phyloP scores from a whole-genome alignment of 2,329 filamentous ascomycete species.

The Penicillium sp. region DNA sequence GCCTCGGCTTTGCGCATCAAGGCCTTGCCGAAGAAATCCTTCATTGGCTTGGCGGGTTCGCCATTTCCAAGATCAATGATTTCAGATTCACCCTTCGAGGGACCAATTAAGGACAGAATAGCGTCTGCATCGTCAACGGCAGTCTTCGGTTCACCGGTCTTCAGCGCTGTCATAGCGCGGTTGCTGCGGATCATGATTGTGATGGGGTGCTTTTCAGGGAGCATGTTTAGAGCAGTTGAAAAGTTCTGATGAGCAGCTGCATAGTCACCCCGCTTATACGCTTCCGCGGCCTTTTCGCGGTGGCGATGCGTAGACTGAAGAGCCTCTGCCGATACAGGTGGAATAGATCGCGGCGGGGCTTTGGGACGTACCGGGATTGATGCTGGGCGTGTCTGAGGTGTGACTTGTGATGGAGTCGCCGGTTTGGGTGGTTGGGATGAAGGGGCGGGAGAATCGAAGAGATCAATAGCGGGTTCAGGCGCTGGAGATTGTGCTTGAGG shows the following conservation, averaged over 20 bases:
- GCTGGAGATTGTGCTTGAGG: conserved; percentile 49
- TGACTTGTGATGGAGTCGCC: conserved; percentile 37
- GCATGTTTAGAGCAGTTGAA: conserved; percentile 67
- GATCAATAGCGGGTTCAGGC: conserved; percentile 56
- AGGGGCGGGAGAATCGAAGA: conserved; percentile 55
- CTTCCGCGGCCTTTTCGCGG: conserved; percentile 75
- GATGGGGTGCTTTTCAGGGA: conserved; percentile 78
- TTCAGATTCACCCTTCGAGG: conserved; percentile 75
- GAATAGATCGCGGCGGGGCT: conserved; percentile 52
- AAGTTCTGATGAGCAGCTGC: conserved; percentile 82
- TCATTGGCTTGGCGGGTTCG: conserved; percentile 78
- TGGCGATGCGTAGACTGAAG: conserved; percentile 74
- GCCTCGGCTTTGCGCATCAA: conserved; percentile 93
- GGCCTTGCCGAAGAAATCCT: conserved; percentile 89
- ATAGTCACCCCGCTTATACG: conserved; percentile 94
- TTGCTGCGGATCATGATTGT: conserved; percentile 89
- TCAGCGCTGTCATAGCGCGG: conserved; percentile 82
- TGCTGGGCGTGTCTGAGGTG: conserved; percentile 43
- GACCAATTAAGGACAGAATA: conserved; percentile 76
- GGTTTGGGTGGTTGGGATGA: conserved; percentile 33
- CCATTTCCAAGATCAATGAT: conserved; percentile 66
- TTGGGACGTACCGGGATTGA: conserved; percentile 49
- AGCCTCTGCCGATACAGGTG: conserved; percentile 65
- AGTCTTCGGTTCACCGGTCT: conserved; percentile 86
- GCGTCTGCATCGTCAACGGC: conserved; percentile 81